phyloP scores from a whole-genome alignment of 768 basidiomycete species.

The Xerocomellus intermedius region DNA sequence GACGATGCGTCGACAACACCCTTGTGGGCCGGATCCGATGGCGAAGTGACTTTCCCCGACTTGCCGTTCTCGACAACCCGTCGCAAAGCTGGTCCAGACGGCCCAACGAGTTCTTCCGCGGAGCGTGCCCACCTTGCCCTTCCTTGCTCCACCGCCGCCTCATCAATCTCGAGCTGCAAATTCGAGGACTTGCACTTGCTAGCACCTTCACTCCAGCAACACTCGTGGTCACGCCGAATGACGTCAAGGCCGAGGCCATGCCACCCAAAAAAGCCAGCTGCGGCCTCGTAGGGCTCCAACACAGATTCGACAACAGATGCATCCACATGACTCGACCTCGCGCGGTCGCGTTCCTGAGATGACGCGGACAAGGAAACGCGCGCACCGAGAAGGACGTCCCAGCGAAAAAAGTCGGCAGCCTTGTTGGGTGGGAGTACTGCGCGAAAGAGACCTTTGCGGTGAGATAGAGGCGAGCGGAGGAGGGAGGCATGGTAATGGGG shows the following conservation, averaged over 20 bases:
- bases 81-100: slow-evolving; percentile 10
- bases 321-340: not conserved
- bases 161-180: slow-evolving; percentile 18
- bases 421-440: slow-evolving; percentile 15
- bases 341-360: not conserved
- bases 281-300: slow-evolving; percentile 26
- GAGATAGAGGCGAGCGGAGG: slow-evolving; percentile 26
- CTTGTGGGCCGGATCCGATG: not conserved
- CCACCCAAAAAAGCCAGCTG: slow-evolving; percentile 31
- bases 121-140: slow-evolving; percentile 17
- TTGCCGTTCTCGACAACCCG: not conserved
- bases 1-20: not conserved
- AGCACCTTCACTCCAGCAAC: not conserved
- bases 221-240: not conserved
- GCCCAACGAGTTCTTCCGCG: slow-evolving; percentile 23
- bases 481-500: slow-evolving; percentile 29
- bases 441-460: slow-evolving; percentile 27
- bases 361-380: not conserved
- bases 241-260: slow-evolving; percentile 21
- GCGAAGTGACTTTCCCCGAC: not conserved
- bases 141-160: slow-evolving; percentile 25
- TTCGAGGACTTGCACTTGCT: not conserved
- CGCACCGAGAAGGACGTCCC: slow-evolving; percentile 14
- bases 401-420: slow-evolving; percentile 28
- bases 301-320: slow-evolving; percentile 15